Base-by-base conservation (phyloP, 768 basidiomycete genomes). In the Psilocybe cubensis region DNA sequence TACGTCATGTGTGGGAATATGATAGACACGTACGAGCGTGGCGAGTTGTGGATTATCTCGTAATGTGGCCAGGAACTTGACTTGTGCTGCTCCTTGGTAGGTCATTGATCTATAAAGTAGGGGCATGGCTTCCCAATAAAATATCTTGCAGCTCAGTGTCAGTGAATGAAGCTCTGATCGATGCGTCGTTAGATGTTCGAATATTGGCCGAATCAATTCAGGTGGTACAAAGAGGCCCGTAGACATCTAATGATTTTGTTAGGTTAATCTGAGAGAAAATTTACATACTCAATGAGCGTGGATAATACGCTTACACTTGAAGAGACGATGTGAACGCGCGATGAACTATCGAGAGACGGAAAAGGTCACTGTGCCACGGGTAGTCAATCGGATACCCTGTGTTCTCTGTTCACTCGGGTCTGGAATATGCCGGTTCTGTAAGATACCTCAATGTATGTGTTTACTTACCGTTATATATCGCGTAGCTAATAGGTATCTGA, bases 31-130 rank as follows among this genome's bases (percentile, higher is more conserved):
- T 25, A 56, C 48, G 5, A 56, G 28, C n/a, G 35, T 4, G 21
- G 50, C 50, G 8, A 52, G 38, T 52, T 52, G n/a, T 0, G 50
- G 50, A 14, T 40, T 28, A 1, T 18, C 10, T 10, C 0, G 50
- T 4, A 44, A 28, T 10, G 25, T 52, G 23, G 35, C n/a, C 5
- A 58, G 51, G 29, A 58, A 58, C 40, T 46, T 58, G 40, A 35
- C 25, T 17, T 46, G 31, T 5, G 4, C 1, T 5, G 25, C 28
- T 21, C 50, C 56, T 8, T 27, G 18, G 1, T 33, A n/a, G 6
- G 50, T 52, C 44, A 58, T 52, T 1, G 42, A 40, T 18, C 43
- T 21, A 33, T 58, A 58, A 4, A 58, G 43, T 8, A 52, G 7
- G 23, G 44, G 50, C 38, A 7, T 41, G 8, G 44, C 57, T 47